Percentiles rank a stretch among this genome's conserved stretches.
Evolutionary conservation across 2,329 filamentous ascomycete species (phyloP).

Genomic region (Mollisia scopiformis): DNA sequence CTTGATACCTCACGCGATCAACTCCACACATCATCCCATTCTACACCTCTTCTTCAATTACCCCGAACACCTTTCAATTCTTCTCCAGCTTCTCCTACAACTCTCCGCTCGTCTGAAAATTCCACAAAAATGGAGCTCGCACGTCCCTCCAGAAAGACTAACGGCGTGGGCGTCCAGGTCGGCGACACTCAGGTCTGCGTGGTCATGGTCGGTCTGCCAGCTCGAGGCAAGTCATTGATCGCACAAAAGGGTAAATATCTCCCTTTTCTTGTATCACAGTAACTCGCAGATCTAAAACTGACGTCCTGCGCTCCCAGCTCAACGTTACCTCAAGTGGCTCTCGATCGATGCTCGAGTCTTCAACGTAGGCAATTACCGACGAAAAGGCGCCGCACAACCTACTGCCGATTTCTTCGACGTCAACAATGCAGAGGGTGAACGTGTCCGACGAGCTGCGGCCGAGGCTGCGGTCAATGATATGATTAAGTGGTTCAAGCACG

Average conservation of each 20-base stretch:
- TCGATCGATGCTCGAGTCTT: slow-evolving; percentile 93
- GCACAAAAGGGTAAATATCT: slow-evolving; percentile 81
- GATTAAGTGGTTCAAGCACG: slow-evolving; percentile 84
- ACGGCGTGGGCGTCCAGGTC: slow-evolving; percentile 78
- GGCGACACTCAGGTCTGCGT: slow-evolving; percentile 97
- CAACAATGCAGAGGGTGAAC: slow-evolving; percentile 86
- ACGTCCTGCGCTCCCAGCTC: slow-evolving; percentile 55
- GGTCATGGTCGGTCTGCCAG: slow-evolving; percentile 97
- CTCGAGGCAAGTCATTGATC: slow-evolving; percentile 95
- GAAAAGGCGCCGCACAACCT: slow-evolving; percentile 85
- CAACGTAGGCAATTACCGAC: slow-evolving; percentile 96
- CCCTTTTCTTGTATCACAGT: background rate
- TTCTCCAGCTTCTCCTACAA: background rate
- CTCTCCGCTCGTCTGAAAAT: background rate
- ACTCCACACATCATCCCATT: slow-evolving; percentile 2
- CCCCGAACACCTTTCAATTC: slow-evolving; percentile 5
- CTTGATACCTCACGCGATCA: slow-evolving; percentile 28
- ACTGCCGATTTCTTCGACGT: slow-evolving; percentile 95
- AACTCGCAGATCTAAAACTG: slow-evolving; percentile 10
- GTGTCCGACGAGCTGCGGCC: slow-evolving; percentile 82
- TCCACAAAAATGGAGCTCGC: slow-evolving; percentile 25
- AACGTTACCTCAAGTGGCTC: slow-evolving; percentile 95
- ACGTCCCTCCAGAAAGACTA: slow-evolving; percentile 43
- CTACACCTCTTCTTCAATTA: background rate
- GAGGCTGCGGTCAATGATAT: slow-evolving; percentile 93